Base-by-base conservation (phyloP, 2,329 filamentous ascomycete genomes). In the Blastomyces parvus region DNA sequence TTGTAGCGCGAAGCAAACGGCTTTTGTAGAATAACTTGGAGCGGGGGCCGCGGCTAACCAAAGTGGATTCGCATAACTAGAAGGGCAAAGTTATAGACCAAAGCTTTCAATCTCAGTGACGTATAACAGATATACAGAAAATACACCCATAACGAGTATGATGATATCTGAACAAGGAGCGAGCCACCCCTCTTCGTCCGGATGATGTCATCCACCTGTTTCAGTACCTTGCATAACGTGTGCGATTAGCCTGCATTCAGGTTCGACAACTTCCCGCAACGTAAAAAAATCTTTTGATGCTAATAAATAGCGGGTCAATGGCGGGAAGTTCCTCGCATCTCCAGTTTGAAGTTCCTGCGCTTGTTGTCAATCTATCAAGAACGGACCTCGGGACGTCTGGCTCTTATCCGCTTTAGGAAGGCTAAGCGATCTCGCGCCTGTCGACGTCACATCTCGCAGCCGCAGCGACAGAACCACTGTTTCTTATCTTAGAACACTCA, bases 361-460 rank as follows among this genome's bases (percentile, higher is more conserved):
- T 8, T 38, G 36, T 13, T 38, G 36, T 38, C 36, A 11, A 13
- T 38, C 36, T 38, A 13, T 38, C 36, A 13, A 38, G 48, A 50
- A 8, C 48, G 14, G 48, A 27, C n/a, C 14, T n/a, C 53, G 9
- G 33, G 48, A 27, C n/a, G 27, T n/a, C 53, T 19, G 33, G 48
- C 38, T 40, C 42, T 30, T 46, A 8, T 14, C 60, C 22, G 25
- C 3, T 53, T 62, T 55, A 56, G 42, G 60, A 30, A 62, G 42
- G 40, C 25, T 62, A 62, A 62, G 60, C 60, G 60, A 62, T 13
- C 25, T 40, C n/a, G n/a, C n/a, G n/a, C n/a, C 13, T 19, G 27
- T 53, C 60, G 60, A 62, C 60, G 60, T 62, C 60, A 62, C 60
- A 46, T 48, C 42, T 17, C 42, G 58, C 27, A 46, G 22, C 19